These are phyloP conservation scores for Albizia julibrissin DNA, from an alignment of 306 rosid species.

Conservation along the genomic window DNA sequence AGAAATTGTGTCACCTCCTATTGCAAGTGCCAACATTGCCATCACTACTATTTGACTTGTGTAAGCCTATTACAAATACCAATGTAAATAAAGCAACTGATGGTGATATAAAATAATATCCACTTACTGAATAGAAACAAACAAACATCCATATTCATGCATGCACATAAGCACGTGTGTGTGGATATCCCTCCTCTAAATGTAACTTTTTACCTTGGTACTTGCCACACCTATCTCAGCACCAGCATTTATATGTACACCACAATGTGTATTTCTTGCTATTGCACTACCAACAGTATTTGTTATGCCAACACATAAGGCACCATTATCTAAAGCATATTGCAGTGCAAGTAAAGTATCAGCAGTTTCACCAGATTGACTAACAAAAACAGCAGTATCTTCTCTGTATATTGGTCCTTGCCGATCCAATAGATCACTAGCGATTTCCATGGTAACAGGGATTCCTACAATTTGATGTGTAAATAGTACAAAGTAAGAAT, in stretches of 20 bases:
- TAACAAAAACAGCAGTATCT: constrained; percentile 95
- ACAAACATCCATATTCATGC: neutral
- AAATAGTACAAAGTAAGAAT: constrained; percentile 29
- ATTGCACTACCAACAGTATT: constrained; percentile 94
- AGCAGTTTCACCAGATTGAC: constrained; percentile 99
- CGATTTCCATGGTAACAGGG: constrained; percentile 99
- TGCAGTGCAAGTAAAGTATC: constrained; percentile 89
- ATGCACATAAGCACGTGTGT: neutral
- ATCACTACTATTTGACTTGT: constrained; percentile 98
- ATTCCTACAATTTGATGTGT: constrained; percentile 58
- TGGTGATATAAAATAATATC: neutral
- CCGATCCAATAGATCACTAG: constrained; percentile 95
- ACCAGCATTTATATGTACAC: constrained; percentile 98
- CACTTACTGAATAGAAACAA: neutral
- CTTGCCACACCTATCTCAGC: constrained; percentile 99
- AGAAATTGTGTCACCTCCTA: constrained; percentile 91
- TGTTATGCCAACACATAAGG: constrained; percentile 94
- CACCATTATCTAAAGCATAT: constrained; percentile 95
- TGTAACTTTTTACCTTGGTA: constrained; percentile 74
- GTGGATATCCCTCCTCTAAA: neutral
- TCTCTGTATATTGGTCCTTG: constrained; percentile 96
- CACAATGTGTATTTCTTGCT: constrained; percentile 95
- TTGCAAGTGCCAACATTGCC: constrained; percentile 96
- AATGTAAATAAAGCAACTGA: constrained; percentile 31
- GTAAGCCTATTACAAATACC: constrained; percentile 65